These are phyloP conservation scores for Elaeis guineensis DNA, from an alignment of 176 grass and related monocot genomes.

Conservation along the genomic window DNA sequence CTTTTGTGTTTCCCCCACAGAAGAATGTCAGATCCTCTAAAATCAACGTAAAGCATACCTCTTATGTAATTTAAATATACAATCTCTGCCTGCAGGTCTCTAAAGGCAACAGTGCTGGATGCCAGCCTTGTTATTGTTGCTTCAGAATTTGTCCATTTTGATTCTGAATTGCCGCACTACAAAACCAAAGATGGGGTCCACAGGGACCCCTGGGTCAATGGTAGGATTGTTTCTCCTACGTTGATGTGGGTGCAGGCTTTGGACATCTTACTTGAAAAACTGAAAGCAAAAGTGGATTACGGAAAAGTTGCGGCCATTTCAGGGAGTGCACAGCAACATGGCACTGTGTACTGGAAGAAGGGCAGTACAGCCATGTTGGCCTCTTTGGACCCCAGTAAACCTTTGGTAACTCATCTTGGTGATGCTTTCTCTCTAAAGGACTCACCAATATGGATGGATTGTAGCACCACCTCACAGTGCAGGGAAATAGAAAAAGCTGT, in stretches of 20 bases:
- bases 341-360: constrained; percentile 97
- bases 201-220: constrained; percentile 64
- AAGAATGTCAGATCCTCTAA: constrained; percentile 7
- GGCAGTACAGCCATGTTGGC: constrained; percentile 40
- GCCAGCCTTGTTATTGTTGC: constrained; percentile 47
- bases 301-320: constrained; percentile 56
- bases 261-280: constrained; percentile 69
- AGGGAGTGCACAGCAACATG: constrained; percentile 90
- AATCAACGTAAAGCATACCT: background rate
- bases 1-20: background rate
- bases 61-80: background rate
- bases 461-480: constrained; percentile 86
- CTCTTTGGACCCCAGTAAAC: constrained; percentile 59
- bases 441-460: constrained; percentile 98
- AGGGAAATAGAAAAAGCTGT: constrained; percentile 87
- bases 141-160: constrained; percentile 75
- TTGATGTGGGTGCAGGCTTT: constrained; percentile 92
- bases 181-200: constrained; percentile 80
- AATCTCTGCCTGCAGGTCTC: constrained; percentile 35
- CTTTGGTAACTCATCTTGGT: constrained; percentile 45
- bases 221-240: constrained; percentile 76
- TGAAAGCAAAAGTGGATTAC: constrained; percentile 65
- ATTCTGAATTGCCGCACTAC: constrained; percentile 77
- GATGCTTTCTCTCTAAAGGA: constrained; percentile 69
- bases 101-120: constrained; percentile 82